Evolutionary conservation across 352 stramenopile genomes (phyloP), one percentile per base, ranked within the genome.

Genomic region (Phytophthora macrochlamydospora): DNA sequence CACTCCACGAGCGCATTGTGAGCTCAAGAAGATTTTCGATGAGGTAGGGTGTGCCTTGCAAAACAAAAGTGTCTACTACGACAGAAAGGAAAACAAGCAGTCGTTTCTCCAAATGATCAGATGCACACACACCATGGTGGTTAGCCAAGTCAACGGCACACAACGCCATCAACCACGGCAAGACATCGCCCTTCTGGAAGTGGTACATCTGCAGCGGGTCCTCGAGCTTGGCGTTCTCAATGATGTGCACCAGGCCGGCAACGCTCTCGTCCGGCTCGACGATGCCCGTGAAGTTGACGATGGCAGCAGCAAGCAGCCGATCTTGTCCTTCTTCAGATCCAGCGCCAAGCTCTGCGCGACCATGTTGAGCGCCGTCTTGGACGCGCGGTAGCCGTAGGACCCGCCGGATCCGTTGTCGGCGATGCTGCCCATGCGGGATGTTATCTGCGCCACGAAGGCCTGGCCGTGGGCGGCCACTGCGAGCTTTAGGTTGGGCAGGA

Each of bases 341-440:
- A 87, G 18, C 11, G 75, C 51, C 29, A 93, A 56, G 55, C 73
- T 84, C 65, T 87, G 83, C 31, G 64, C 81, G 43, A 91, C 62
- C 70, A 91, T 93, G 74, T 96, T 94, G 40, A 94, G 75, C 49
- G 89, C 86, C 24, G 79, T 69, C 70, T 95, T 94, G 50, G 84
- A 94, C 62, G 89, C 73, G 35, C 87, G 83, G 70, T 96, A 95
- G 45, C 74, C 83, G 61, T 95, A 93, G 40, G 65, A 68, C 2
- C 85, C 81, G 24, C 88, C 88, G 1, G 71, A 85, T 13, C 50
- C 59, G 42, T 89, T 90, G 59, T 82, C 69, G n/a, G 71, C 37
- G 56, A 92, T 84, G 65, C 80, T 86, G 56, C 79, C 84, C 65
- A 91, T 81, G 28, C 72, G 65, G 18, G 84, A 89, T 7, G 78